Percentiles rank a stretch among this genome's conserved stretches.
Conservation (phyloP, 2,329 filamentous ascomycete genomes). For the Lachnellula cervina region DNA sequence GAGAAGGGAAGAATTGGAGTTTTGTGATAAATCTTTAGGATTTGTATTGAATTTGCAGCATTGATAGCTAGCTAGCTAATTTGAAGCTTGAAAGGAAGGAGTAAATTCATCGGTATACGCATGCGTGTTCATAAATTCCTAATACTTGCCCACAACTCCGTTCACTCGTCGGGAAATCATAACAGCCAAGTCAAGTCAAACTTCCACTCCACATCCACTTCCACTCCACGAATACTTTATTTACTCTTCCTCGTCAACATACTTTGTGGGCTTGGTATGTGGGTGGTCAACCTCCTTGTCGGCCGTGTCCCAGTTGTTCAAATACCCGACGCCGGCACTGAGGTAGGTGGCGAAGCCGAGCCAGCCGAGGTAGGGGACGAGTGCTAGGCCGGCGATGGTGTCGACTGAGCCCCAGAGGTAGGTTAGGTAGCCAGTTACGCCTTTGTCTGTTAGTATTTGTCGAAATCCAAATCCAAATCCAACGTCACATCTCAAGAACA, state of each 20-base stretch:
- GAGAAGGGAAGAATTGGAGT: not conserved
- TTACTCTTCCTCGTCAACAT: constrained; percentile 28
- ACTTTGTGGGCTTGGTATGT: constrained; percentile 27
- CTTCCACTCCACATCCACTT: too few species aligned
- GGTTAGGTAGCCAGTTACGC: constrained; percentile 64
- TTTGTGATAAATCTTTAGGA: too few species aligned
- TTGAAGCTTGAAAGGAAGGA: too few species aligned
- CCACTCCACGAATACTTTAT: too few species aligned
- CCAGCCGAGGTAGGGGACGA: constrained; percentile 83
- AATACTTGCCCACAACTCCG: too few species aligned
- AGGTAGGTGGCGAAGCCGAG: constrained; percentile 84
- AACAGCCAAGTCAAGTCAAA: too few species aligned
- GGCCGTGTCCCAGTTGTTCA: constrained; percentile 63
- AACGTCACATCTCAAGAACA: not conserved
- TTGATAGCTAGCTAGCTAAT: too few species aligned
- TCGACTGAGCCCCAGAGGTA: constrained; percentile 75
- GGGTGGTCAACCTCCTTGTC: constrained; percentile 28
- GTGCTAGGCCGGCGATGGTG: constrained; percentile 62
- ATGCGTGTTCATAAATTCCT: too few species aligned
- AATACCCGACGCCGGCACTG: constrained; percentile 60
- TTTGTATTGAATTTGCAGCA: too few species aligned
- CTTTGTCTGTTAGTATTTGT: not conserved
- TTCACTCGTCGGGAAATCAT: too few species aligned
- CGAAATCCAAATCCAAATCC: not conserved
- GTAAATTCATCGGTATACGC: too few species aligned